Base-by-base conservation (phyloP, 2,329 filamentous ascomycete genomes). In the Apiospora hydei region DNA sequence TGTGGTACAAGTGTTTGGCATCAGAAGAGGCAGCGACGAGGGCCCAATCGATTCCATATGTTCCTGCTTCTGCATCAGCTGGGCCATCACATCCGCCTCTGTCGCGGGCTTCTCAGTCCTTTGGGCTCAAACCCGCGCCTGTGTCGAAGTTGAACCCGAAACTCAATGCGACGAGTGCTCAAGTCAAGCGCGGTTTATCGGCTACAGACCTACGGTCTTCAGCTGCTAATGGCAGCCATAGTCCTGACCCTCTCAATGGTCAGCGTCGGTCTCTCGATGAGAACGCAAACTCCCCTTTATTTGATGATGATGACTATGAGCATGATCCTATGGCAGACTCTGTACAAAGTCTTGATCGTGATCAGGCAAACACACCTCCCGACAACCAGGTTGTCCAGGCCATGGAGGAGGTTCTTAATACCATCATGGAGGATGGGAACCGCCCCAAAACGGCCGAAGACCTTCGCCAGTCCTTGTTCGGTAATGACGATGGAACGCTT, bases 1-100 rank as follows among this genome's bases (percentile, higher is more conserved):
- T 99, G 0, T 99, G 95, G 81, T 98, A 96, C 85, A 99, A 99
- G 81, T 98, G 95, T 80, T 87, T 99, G 1, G 94, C 96, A 10
- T 93, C 96, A 16, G 94, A 97, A 78, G 95, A 98, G 82, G 87
- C 89, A 57, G 86, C 88, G 1, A 86, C 81, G 70, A 85, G 79
- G 61, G 76, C 72, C 44, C 72, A 66, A 46, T 24, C 69, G 69
- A 75, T 71, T 51, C 26, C 75, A 71, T 61, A 71, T 34, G 74
- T 69, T 72, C 77, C 57, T 41, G 77, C 70, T 61, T 71, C 69
- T 47, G 74, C 14, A 38, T 75, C 72, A 47, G 75, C 77, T 44
- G 78, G 77, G 11, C 77, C 78, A 11, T 74, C 75, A 41, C 74
- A 38, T 51, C 77, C 76, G 69, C 79, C 79, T 67, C 73, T 79